Base-by-base conservation (phyloP, 371 early-diverging fungal species). In the Choanephora cucurbitarum region DNA sequence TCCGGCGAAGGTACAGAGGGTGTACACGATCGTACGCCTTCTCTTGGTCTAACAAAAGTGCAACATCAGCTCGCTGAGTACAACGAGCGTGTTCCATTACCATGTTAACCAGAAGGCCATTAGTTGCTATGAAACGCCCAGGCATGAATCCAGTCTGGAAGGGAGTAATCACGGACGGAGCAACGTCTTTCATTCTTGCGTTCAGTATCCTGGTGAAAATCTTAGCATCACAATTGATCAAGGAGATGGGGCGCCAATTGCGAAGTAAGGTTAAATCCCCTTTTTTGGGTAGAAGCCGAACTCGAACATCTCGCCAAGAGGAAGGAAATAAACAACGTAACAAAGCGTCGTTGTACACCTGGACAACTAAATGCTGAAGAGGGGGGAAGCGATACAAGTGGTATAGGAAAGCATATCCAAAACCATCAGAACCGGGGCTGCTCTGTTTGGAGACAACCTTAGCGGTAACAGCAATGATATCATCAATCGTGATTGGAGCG, bases 1-100 rank as follows among this genome's bases (percentile, higher is more conserved):
- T 55, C 2, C 7, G 7, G 1, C 15, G 5, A 6, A 70, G 54
- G 31, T 66, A 66, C 8, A 13, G 17, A 23, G 57, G 61, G n/a
- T 66, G 60, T 3, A 66, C 43, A 0, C 62, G 48, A 33, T 59
- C 60, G 44, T 60, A 52, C 2, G 65, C 64, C 33, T 64, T 57
- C 32, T 58, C 64, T 18, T 55, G 56, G 19, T 55, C 56, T 15
- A 57, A 37, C 3, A 52, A n/a, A 2, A 58, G 41, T 19, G 46
- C 58, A 49, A 46, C 43, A 24, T 24, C 0, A 9, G 47, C 11
- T 23, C 19, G 41, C 5, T 10, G 2, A 13, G 41, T 11, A 10
- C 0, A 8, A 1, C n/a, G 28, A 3, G 49, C 49, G 14, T 49
- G 33, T 43, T 53, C 60, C 54, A 44, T 43, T 13, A 54, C 10